phyloP scores from a whole-genome alignment of 352 stramenopile genomes.

The Elongisporangium prolatum region DNA sequence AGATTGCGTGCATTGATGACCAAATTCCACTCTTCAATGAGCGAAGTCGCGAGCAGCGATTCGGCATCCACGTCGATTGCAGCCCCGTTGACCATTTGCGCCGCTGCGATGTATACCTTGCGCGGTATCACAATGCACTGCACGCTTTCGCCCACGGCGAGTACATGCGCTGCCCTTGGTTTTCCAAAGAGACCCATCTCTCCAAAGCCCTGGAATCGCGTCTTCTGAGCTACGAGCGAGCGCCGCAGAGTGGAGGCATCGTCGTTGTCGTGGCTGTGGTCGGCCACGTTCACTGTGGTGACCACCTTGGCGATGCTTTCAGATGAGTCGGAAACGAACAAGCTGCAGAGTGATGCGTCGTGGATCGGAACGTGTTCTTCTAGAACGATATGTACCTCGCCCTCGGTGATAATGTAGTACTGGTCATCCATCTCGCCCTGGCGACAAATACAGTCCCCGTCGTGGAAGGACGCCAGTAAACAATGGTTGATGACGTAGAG shows the following conservation, averaged over 20 bases:
- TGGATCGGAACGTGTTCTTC: conserved; percentile 20
- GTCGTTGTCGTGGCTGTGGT: conserved; percentile 3
- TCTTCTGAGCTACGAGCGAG: conserved; percentile 49
- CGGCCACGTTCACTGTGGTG: not conserved
- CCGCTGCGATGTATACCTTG: conserved; percentile 36
- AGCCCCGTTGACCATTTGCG: conserved; percentile 22
- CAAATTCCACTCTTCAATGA: conserved; percentile 71
- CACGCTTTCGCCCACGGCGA: conserved; percentile 26
- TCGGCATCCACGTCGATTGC: conserved; percentile 49
- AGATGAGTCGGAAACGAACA: not conserved
- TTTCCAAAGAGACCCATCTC: conserved; percentile 75
- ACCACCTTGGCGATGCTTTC: conserved; percentile 1
- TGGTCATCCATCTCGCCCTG: conserved; percentile 50
- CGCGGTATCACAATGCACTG: conserved; percentile 48
- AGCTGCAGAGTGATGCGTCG: not conserved
- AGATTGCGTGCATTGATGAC: conserved; percentile 53
- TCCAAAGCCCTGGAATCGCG: conserved; percentile 63
- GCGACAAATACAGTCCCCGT: conserved; percentile 42
- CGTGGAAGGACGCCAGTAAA: conserved; percentile 32
- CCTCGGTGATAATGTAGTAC: conserved; percentile 68
- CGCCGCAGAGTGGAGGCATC: conserved; percentile 8
- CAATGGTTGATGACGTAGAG: conserved; percentile 50
- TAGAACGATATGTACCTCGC: conserved; percentile 49
- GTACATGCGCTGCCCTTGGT: conserved; percentile 42
- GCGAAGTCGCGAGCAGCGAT: conserved; percentile 46